Percentiles rank a stretch among this genome's conserved stretches.
These are phyloP conservation scores for Beauveria scarabaeidicola DNA, from an alignment of 2,329 filamentous ascomycete species.

Conservation along the genomic window DNA sequence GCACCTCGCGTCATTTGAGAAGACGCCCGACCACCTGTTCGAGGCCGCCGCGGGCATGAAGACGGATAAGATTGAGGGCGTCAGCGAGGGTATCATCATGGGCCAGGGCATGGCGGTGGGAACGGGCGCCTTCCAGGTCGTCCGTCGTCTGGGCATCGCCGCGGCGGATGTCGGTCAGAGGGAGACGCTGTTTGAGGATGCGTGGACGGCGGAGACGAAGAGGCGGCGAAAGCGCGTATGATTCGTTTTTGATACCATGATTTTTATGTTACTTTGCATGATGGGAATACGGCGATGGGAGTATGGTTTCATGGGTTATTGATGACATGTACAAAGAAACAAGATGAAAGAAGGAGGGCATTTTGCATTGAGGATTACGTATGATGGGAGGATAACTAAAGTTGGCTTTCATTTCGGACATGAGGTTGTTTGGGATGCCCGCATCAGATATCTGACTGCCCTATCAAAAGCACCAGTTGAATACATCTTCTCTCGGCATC, in stretches of 20 bases:
- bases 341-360: neutral
- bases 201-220: constrained; percentile 37
- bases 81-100: constrained; percentile 96
- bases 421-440: neutral
- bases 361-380: neutral
- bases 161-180: constrained; percentile 49
- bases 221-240: constrained; percentile 3
- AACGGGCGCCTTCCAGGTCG: constrained; percentile 86
- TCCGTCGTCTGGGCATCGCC: constrained; percentile 63
- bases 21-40: constrained; percentile 95
- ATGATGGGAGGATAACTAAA: neutral
- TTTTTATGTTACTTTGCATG: neutral
- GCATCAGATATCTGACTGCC: no score
- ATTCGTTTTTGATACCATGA: neutral
- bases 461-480: no score
- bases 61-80: constrained; percentile 83
- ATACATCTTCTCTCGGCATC: neutral
- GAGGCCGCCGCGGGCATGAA: constrained; percentile 91
- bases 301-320: neutral
- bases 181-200: constrained; percentile 64
- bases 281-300: neutral
- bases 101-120: constrained; percentile 89
- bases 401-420: neutral
- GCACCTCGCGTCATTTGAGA: constrained; percentile 93
- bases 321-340: neutral